Evolutionary conservation across 2,329 filamentous ascomycete species (phyloP).

Genomic region (Fusarium piperis): DNA sequence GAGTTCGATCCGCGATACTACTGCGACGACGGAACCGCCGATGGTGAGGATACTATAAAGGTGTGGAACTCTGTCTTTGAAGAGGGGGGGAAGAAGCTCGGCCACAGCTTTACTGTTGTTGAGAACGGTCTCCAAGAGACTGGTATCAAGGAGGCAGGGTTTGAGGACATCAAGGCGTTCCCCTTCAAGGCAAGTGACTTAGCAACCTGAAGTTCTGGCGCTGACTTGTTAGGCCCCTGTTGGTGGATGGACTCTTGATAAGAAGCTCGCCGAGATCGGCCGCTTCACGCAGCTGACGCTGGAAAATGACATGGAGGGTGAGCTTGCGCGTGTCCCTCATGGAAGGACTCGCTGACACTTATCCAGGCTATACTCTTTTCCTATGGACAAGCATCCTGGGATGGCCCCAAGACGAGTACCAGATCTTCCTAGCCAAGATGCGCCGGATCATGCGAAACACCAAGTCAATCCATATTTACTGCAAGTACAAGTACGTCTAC

Average conservation of each 20-base stretch:
- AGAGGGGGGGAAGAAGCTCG: neutral
- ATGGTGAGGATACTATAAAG: neutral
- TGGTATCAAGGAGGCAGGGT: neutral
- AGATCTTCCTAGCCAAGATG: constrained; percentile 30
- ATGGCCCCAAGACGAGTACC: constrained; percentile 35
- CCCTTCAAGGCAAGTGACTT: neutral
- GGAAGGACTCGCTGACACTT: neutral
- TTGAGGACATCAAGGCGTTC: neutral
- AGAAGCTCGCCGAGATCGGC: constrained; percentile 6
- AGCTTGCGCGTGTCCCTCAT: neutral
- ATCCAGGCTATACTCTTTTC: neutral
- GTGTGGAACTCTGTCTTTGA: constrained; percentile 8
- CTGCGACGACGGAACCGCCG: neutral
- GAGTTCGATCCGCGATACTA: constrained; percentile 10
- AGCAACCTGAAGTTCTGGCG: neutral
- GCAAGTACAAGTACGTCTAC: constrained; percentile 32
- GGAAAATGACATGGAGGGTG: constrained; percentile 18
- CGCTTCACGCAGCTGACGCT: constrained; percentile 14
- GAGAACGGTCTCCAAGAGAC: constrained; percentile 2
- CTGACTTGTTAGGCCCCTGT: constrained; percentile 1
- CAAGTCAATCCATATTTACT: constrained; percentile 27
- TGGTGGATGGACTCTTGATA: constrained; percentile 12
- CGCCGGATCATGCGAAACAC: constrained; percentile 26
- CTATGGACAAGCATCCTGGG: constrained; percentile 20
- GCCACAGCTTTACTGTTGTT: neutral